Conservation (phyloP, 2,329 filamentous ascomycete genomes). For the Claviceps sp. region DNA sequence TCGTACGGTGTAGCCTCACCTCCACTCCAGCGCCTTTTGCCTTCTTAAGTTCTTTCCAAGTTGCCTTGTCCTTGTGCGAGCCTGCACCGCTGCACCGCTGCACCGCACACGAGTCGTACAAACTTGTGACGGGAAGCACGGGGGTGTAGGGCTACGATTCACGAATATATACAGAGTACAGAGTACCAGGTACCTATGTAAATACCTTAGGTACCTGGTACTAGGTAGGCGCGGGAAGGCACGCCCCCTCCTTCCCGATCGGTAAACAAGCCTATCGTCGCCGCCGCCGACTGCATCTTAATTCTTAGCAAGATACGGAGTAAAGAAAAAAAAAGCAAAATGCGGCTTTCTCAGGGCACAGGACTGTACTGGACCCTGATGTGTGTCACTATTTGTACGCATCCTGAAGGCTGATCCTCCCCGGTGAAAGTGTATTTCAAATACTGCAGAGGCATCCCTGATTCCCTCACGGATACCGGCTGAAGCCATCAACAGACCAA, state of each 20-base stretch:
- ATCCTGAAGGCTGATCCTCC: not conserved
- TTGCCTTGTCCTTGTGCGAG: not conserved
- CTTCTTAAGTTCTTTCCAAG: no score
- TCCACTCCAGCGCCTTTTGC: not conserved
- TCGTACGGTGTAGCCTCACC: not conserved
- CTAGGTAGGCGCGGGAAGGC: not conserved
- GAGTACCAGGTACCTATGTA: not conserved
- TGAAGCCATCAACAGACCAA: constrained; percentile 2
- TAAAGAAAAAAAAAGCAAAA: no score
- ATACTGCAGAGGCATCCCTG: not conserved
- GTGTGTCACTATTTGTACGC: not conserved
- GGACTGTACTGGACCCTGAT: not conserved
- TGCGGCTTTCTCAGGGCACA: no score
- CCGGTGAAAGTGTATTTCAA: not conserved
- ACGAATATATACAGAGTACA: not conserved
- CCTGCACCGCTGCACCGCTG: not conserved
- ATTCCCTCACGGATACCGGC: no score
- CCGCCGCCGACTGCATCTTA: not conserved
- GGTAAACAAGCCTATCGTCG: not conserved
- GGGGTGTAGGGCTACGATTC: not conserved
- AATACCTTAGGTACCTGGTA: not conserved
- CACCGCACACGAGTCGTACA: not conserved
- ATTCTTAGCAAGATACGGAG: no score
- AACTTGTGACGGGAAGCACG: no score
- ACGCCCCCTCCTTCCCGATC: constrained; percentile 2